Percentiles rank a stretch among this genome's conserved stretches.
Evolutionary conservation across 257 asterid genomes (phyloP).

Genomic region (Apocynum venetum): DNA sequence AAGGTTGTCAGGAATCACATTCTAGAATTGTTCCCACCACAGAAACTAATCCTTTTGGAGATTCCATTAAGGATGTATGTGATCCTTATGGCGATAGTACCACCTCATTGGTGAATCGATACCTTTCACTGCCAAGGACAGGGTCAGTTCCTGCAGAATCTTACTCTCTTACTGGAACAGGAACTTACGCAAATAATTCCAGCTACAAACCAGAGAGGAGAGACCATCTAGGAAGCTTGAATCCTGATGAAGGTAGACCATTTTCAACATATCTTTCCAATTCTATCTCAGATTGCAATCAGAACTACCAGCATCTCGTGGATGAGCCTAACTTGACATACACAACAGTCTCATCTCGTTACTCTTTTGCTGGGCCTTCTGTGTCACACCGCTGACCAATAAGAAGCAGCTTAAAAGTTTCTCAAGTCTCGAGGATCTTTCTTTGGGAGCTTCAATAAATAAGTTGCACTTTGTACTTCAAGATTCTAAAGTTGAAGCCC

Average conservation of each 20-base stretch:
- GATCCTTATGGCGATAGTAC: slow-evolving; percentile 66
- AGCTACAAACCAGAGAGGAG: slow-evolving; percentile 23
- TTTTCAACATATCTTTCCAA: slow-evolving; percentile 29
- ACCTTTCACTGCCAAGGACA: slow-evolving; percentile 42
- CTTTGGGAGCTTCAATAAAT: background rate
- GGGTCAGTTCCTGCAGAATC: slow-evolving; percentile 26
- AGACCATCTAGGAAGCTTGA: slow-evolving; percentile 24
- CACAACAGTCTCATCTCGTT: slow-evolving; percentile 51
- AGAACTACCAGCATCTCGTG: slow-evolving; percentile 22
- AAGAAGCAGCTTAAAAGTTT: background rate
- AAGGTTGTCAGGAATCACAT: slow-evolving; percentile 26
- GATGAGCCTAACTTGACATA: slow-evolving; percentile 27
- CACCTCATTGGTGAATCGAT: slow-evolving; percentile 59
- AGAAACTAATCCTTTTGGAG: slow-evolving; percentile 20
- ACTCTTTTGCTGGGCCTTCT: slow-evolving; percentile 62
- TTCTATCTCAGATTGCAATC: slow-evolving; percentile 28
- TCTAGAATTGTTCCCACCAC: slow-evolving; percentile 22
- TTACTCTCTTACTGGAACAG: slow-evolving; percentile 29
- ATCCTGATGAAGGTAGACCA: slow-evolving; percentile 27
- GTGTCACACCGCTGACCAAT: slow-evolving; percentile 31
- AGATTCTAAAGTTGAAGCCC: background rate
- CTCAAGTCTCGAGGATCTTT: background rate
- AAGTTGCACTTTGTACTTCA: background rate
- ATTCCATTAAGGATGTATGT: slow-evolving; percentile 10
- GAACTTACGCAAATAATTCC: slow-evolving; percentile 22